Evolutionary conservation across 768 basidiomycete species (phyloP).

Genomic region (Chiua virens): DNA sequence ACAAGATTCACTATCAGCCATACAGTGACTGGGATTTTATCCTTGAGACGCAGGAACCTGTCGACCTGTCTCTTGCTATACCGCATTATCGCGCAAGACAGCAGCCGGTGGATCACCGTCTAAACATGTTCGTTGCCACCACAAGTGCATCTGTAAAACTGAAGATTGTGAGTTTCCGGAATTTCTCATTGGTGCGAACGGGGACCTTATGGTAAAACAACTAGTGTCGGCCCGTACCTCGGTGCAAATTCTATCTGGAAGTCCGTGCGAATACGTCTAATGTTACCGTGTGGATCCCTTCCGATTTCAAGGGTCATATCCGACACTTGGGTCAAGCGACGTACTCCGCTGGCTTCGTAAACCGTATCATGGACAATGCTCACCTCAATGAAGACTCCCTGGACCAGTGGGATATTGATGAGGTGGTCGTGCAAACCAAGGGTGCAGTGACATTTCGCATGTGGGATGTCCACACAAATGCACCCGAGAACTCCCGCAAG

Average conservation of each 20-base stretch:
- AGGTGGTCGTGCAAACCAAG: constrained; percentile 59
- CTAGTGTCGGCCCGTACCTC: constrained; percentile 59
- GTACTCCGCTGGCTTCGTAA: constrained; percentile 73
- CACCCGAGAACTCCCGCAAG: constrained; percentile 61
- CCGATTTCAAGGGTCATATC: constrained; percentile 74
- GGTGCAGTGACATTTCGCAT: constrained; percentile 69
- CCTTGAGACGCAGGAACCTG: constrained; percentile 48
- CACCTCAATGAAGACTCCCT: constrained; percentile 44
- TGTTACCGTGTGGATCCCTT: constrained; percentile 75
- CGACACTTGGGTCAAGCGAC: constrained; percentile 49
- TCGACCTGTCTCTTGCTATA: constrained; percentile 67
- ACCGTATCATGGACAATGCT: constrained; percentile 59
- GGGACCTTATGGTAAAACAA: constrained; percentile 1
- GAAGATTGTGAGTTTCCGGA: constrained; percentile 60
- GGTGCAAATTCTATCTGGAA: constrained; percentile 61
- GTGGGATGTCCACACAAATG: constrained; percentile 72
- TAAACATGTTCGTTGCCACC: constrained; percentile 65
- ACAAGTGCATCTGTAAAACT: constrained; percentile 57
- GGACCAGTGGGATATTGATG: constrained; percentile 48
- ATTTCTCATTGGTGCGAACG: neutral
- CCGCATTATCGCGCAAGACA: constrained; percentile 78
- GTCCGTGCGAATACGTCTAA: constrained; percentile 65
- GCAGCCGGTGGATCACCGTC: constrained; percentile 69
- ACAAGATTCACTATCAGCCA: constrained; percentile 64
- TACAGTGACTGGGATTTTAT: constrained; percentile 69